Base-by-base conservation (phyloP, 495 filamentous ascomycete genomes). In the Penicillium coprophilum region DNA sequence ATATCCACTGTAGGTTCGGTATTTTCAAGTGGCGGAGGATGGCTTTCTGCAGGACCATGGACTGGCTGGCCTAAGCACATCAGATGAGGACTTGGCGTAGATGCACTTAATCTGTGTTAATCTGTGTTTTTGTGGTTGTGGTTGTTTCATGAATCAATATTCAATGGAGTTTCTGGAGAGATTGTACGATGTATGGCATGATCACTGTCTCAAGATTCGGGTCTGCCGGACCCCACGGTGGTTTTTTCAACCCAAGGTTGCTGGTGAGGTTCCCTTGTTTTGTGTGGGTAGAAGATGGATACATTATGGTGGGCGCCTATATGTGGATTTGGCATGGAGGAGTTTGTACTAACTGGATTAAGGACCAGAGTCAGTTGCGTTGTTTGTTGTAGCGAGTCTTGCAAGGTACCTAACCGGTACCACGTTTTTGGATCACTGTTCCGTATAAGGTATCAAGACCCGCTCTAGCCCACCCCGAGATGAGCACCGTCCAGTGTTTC, bases 1-100 rank as follows among this genome's bases (percentile, higher is more conserved):
- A 20, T 38, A 21, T 50, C 48, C 48, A 50, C 48, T 47, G 17
- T 20, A 31, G 46, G 46, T 47, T 47, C 21, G 41, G 41, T 6
- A 9, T 27, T 11, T 27, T 0, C 2, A 5, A 27, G 10, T 31
- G 24, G 11, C 24, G 10, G 40, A 17, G 2, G 6, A 27, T 11
- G 3, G 28, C n/a, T 32, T 47, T 28, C 31, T 20, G 13, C 23
- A 27, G 21, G 43, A 30, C 27, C 11, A 9, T 20, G 28, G 28
- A 11, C 23, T 46, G 23, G 23, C 23, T 28, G 41, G 8, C 4
- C 11, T 9, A 12, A 12, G n/a, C n/a, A 23, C 13, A 45, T 10
- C 13, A n/a, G 15, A 15, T 9, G 27, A 15, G 13, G 43, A 27
- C 13, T 46, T 21, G 43, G 7, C 11, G 23, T 27, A 13, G 13